These are phyloP conservation scores for Candida ovalis DNA, from an alignment of 805 yeast genomes.

Conservation along the genomic window DNA sequence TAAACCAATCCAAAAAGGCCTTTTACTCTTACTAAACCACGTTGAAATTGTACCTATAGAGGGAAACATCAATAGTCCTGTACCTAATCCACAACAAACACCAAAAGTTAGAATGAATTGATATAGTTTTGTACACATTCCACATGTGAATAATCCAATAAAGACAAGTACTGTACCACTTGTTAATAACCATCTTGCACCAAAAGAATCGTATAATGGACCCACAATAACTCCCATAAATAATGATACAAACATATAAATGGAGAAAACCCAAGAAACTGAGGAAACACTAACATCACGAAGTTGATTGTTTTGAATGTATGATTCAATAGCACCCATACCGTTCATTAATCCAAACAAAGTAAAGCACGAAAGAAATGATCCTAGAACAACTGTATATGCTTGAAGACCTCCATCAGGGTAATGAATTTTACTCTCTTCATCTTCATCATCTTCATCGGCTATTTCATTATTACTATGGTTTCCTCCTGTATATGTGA, in stretches of 20 bases:
- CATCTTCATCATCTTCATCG: slow-evolving; percentile 12
- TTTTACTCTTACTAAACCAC: slow-evolving; percentile 37
- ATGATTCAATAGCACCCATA: slow-evolving; percentile 60
- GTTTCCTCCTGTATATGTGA: too few relatives aligned
- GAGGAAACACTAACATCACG: slow-evolving; percentile 40
- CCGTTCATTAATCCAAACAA: slow-evolving; percentile 56
- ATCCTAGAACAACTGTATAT: slow-evolving; percentile 53
- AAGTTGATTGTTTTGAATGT: slow-evolving; percentile 53
- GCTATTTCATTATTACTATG: background rate
- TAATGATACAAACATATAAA: slow-evolving; percentile 47
- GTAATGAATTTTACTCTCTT: slow-evolving; percentile 22
- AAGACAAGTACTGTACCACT: slow-evolving; percentile 40
- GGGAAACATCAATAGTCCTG: slow-evolving; percentile 42
- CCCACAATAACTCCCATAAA: slow-evolving; percentile 51
- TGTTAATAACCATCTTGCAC: slow-evolving; percentile 40
- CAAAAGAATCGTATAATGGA: slow-evolving; percentile 52
- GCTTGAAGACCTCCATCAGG: slow-evolving; percentile 64
- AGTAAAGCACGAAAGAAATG: slow-evolving; percentile 52
- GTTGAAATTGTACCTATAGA: slow-evolving; percentile 41
- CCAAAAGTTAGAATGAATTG: slow-evolving; percentile 41
- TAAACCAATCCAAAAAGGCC: slow-evolving; percentile 34
- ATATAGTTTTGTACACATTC: slow-evolving; percentile 37
- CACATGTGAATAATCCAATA: slow-evolving; percentile 50
- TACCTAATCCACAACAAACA: slow-evolving; percentile 38
- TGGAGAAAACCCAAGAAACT: slow-evolving; percentile 63